A percentile compares a stretch with the other conserved stretches of the same genome.
Conservation (phyloP, 352 stramenopile species). For the Globisporangium canariense region DNA sequence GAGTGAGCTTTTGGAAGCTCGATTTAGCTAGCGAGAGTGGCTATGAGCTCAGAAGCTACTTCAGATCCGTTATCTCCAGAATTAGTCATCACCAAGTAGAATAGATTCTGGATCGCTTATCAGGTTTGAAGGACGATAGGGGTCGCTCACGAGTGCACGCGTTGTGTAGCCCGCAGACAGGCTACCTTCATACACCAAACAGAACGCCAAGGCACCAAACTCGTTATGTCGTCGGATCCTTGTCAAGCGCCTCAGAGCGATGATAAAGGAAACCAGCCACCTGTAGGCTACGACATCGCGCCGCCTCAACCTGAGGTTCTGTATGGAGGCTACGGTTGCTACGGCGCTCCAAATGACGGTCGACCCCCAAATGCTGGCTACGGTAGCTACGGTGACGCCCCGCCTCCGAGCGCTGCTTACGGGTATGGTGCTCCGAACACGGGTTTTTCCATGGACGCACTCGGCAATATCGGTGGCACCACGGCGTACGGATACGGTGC, state of each 20-base stretch:
- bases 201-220: not conserved
- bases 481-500: not conserved
- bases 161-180: too few relatives aligned
- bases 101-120: too few relatives aligned
- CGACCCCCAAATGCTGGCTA: not conserved
- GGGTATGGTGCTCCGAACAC: not conserved
- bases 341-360: not conserved
- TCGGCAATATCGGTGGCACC: not conserved
- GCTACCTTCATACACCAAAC: not conserved
- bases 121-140: too few relatives aligned
- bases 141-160: too few relatives aligned
- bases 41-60: too few relatives aligned
- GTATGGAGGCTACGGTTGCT: not conserved
- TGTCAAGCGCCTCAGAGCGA: not conserved
- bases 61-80: too few relatives aligned
- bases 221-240: slow-evolving; percentile 1
- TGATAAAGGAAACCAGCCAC: not conserved
- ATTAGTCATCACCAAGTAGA: too few relatives aligned
- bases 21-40: too few relatives aligned
- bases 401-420: not conserved
- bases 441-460: not conserved
- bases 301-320: not conserved
- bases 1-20: too few relatives aligned
- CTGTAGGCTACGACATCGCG: not conserved
- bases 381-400: not conserved